A percentile compares a stretch with the other conserved stretches of the same genome.
Conservation (phyloP, 2,329 filamentous ascomycete species). For the Gnomoniopsis sp. region DNA sequence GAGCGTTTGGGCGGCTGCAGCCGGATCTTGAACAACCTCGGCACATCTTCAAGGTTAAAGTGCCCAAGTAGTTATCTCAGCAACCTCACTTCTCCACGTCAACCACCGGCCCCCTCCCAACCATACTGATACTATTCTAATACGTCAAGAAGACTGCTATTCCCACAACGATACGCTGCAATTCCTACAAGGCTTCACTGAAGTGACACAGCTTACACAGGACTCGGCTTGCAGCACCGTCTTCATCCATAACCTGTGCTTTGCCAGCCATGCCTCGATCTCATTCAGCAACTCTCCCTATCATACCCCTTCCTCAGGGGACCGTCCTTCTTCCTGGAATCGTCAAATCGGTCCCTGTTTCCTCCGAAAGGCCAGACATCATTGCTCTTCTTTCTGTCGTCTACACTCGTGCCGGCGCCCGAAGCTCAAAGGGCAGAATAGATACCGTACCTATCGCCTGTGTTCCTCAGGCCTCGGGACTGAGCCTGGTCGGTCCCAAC, state of each 20-base stretch:
- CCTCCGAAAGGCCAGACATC: slow-evolving; percentile 77
- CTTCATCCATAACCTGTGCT: too few species aligned
- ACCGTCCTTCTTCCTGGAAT: slow-evolving; percentile 83
- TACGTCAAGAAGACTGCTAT: too few species aligned
- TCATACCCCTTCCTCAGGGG: slow-evolving; percentile 79
- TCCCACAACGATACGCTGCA: too few species aligned
- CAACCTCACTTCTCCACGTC: not conserved
- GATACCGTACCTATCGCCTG: slow-evolving; percentile 78
- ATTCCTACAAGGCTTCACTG: too few species aligned
- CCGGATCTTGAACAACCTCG: not conserved
- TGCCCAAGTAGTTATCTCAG: too few species aligned
- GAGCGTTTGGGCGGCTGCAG: too few species aligned
- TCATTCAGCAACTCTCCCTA: slow-evolving; percentile 55
- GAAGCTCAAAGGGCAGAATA: slow-evolving; percentile 60
- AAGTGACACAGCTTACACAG: too few species aligned
- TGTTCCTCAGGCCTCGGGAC: slow-evolving; percentile 67
- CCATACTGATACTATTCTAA: not conserved
- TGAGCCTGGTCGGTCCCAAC: slow-evolving; percentile 67
- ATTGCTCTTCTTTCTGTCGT: slow-evolving; percentile 82
- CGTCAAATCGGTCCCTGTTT: slow-evolving; percentile 78
- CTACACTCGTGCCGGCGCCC: slow-evolving; percentile 71
- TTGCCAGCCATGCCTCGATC: slow-evolving; percentile 28
- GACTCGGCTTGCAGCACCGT: too few species aligned
- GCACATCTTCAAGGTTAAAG: not conserved
- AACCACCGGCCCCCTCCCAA: not conserved